A percentile compares a stretch with the other conserved stretches of the same genome.
These are phyloP conservation scores for Gossypium rotundifolium DNA, from an alignment of 345 rosid species.

Conservation along the genomic window DNA sequence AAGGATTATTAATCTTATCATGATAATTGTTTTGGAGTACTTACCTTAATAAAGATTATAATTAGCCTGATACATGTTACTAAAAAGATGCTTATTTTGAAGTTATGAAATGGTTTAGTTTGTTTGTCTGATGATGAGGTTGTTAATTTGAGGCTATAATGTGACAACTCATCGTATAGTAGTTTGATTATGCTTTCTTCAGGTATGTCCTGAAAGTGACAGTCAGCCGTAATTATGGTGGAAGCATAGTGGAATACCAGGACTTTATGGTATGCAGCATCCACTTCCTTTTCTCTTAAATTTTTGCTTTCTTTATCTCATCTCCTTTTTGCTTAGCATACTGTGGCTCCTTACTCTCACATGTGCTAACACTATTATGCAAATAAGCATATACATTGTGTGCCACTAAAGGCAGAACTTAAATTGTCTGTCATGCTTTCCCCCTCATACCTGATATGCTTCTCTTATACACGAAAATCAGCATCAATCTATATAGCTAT, in stretches of 20 bases:
- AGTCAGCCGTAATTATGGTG: slow-evolving; percentile 79
- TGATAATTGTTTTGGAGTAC: neutral
- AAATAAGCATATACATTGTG: neutral
- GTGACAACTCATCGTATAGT: neutral
- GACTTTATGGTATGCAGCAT: slow-evolving; percentile 70
- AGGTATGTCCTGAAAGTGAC: slow-evolving; percentile 97
- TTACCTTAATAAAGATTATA: neutral
- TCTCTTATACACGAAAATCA: neutral
- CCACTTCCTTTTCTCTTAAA: neutral
- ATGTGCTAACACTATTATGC: neutral
- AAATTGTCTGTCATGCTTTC: neutral
- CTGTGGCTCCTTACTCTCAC: neutral
- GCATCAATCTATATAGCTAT: neutral
- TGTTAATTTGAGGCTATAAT: neutral
- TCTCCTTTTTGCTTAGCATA: neutral
- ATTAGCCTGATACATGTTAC: neutral
- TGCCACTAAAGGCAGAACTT: neutral
- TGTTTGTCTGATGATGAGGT: neutral
- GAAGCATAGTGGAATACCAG: slow-evolving; percentile 88
- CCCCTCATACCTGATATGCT: neutral
- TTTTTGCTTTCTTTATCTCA: slow-evolving; percentile 9
- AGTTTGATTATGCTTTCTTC: slow-evolving; percentile 13
- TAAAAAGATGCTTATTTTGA: neutral
- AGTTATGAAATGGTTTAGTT: neutral
- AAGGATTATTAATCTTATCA: neutral